These are phyloP conservation scores for Eleusine coracana DNA, from an alignment of 176 grass and related monocot genomes.

Conservation along the genomic window DNA sequence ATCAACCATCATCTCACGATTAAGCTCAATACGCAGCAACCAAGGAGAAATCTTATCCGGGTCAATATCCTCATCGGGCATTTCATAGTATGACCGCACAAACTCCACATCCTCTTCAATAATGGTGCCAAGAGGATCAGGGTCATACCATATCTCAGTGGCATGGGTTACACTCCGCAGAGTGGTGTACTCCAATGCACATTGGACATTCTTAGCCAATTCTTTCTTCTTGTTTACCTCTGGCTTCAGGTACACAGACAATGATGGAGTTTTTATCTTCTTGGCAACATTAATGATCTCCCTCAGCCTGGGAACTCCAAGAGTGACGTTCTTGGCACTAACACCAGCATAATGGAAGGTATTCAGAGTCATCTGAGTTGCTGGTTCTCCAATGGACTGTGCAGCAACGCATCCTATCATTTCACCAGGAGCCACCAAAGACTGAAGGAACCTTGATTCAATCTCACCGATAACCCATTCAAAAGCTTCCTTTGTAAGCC, in stretches of 20 bases:
- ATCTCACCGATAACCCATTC: slow-evolving; percentile 99
- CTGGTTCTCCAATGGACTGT: slow-evolving; percentile 96
- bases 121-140: slow-evolving; percentile 84
- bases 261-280: slow-evolving; percentile 95
- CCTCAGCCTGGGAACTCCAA: slow-evolving; percentile 94
- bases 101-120: slow-evolving; percentile 98
- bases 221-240: slow-evolving; percentile 88
- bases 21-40: slow-evolving; percentile 93
- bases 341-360: slow-evolving; percentile 99
- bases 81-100: slow-evolving; percentile 94
- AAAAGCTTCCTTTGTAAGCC: slow-evolving; percentile 94
- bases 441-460: slow-evolving; percentile 92
- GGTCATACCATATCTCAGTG: slow-evolving; percentile 96
- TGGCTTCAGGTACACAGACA: slow-evolving; percentile 88
- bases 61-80: slow-evolving; percentile 95
- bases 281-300: slow-evolving; percentile 99
- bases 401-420: slow-evolving; percentile 99
- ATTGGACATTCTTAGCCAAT: slow-evolving; percentile 96
- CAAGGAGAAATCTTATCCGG: slow-evolving; percentile 95
- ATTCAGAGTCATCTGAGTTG: slow-evolving; percentile 95
- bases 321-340: slow-evolving; percentile 98
- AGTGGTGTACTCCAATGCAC: slow-evolving; percentile 95
- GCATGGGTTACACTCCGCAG: slow-evolving; percentile 97
- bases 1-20: slow-evolving; percentile 99
- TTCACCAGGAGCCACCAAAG: slow-evolving; percentile 91